phyloP scores from a whole-genome alignment of 1,284 basidiomycete species.

The Tilletiaria anomala region DNA sequence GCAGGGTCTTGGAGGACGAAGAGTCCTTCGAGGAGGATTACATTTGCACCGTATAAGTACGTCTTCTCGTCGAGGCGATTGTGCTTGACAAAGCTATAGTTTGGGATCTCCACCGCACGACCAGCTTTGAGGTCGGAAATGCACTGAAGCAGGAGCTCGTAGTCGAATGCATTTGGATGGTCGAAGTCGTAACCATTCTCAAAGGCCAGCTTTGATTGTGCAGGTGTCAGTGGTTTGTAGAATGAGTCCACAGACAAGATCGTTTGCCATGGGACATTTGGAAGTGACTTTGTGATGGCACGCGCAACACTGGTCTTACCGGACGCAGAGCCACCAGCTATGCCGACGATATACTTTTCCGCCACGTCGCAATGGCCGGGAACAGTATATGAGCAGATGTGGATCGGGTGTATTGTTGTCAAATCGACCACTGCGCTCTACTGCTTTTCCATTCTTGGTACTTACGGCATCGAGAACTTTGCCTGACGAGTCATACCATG shows the following conservation, averaged over 20 bases:
- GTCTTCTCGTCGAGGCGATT: slow-evolving; percentile 71
- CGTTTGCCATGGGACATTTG: slow-evolving; percentile 31
- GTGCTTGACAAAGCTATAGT: slow-evolving; percentile 85
- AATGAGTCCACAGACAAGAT: slow-evolving; percentile 63
- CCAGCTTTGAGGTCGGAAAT: slow-evolving; percentile 60
- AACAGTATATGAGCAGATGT: too few relatives aligned
- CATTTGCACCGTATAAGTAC: slow-evolving; percentile 87
- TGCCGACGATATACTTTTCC: slow-evolving; percentile 63
- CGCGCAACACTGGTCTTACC: slow-evolving; percentile 58
- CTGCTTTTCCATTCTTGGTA: slow-evolving; percentile 5
- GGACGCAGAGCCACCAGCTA: slow-evolving; percentile 82
- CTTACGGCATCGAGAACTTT: slow-evolving; percentile 35
- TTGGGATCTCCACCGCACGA: slow-evolving; percentile 54
- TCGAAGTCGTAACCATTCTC: slow-evolving; percentile 81
- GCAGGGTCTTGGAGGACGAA: slow-evolving; percentile 59
- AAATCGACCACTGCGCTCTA: too few relatives aligned
- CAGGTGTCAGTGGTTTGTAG: slow-evolving; percentile 64
- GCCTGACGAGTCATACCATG: slow-evolving; percentile 60
- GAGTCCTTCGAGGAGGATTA: slow-evolving; percentile 89
- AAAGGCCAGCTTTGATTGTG: slow-evolving; percentile 62
- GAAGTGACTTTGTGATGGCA: slow-evolving; percentile 22
- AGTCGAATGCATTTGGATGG: slow-evolving; percentile 83
- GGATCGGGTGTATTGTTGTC: too few relatives aligned
- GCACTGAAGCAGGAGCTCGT: slow-evolving; percentile 70
- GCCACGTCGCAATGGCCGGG: not conserved